These are phyloP conservation scores for Yamadazyma phyllophila DNA, from an alignment of 805 yeast genomes.

Conservation along the genomic window DNA sequence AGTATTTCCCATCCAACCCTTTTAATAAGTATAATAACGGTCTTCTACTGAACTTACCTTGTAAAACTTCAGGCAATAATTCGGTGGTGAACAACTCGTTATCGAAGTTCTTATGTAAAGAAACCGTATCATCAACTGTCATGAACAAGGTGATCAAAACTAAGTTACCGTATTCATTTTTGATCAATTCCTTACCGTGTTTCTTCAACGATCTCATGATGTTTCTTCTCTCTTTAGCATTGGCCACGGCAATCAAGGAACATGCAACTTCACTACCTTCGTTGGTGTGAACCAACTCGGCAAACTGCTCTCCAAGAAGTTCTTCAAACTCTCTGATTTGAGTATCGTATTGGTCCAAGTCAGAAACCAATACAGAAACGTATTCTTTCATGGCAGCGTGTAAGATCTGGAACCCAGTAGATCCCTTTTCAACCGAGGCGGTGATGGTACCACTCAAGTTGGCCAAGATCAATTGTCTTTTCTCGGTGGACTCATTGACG, in stretches of 20 bases:
- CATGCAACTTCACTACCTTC: slow-evolving; percentile 94
- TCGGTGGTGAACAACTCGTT: slow-evolving; percentile 52
- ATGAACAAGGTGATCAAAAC: slow-evolving; percentile 76
- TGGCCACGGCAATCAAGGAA: slow-evolving; percentile 73
- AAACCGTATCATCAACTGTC: slow-evolving; percentile 92
- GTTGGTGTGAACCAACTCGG: slow-evolving; percentile 91
- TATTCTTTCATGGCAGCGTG: slow-evolving; percentile 96
- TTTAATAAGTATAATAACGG: slow-evolving; percentile 79
- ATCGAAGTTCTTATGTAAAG: slow-evolving; percentile 69
- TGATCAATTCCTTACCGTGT: slow-evolving; percentile 72
- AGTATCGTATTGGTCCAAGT: slow-evolving; percentile 39
- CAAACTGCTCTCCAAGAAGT: slow-evolving; percentile 79
- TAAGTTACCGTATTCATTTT: slow-evolving; percentile 81
- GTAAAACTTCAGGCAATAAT: slow-evolving; percentile 51
- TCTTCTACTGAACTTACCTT: slow-evolving; percentile 79
- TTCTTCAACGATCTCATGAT: slow-evolving; percentile 70
- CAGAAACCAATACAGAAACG: slow-evolving; percentile 63
- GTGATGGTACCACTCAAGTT: slow-evolving; percentile 81
- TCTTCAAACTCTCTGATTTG: slow-evolving; percentile 83
- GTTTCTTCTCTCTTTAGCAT: slow-evolving; percentile 86
- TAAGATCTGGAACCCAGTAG: slow-evolving; percentile 91
- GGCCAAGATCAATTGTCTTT: slow-evolving; percentile 67
- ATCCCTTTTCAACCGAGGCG: slow-evolving; percentile 91
- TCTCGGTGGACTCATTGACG: slow-evolving; percentile 67
- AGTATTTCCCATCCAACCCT: slow-evolving; percentile 79